Percentiles rank a stretch among this genome's conserved stretches.
phyloP scores from a whole-genome alignment of 2,329 filamentous ascomycete species.

The Pestalotiopsis fici region DNA sequence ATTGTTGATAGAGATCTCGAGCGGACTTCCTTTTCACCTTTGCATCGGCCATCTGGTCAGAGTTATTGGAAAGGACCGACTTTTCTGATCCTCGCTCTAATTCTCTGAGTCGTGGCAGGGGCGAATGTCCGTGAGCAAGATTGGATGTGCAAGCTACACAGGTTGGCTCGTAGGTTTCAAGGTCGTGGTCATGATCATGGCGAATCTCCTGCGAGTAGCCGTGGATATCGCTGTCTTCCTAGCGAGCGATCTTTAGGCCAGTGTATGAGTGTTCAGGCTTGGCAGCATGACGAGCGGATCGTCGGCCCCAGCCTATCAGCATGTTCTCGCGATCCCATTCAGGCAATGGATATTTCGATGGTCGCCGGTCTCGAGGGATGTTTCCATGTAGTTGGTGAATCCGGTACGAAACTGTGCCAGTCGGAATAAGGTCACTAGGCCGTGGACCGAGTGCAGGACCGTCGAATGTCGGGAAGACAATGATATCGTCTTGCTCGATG shows the following conservation, averaged over 20 bases:
- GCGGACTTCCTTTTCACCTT: constrained; percentile 36
- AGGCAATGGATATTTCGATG: constrained; percentile 15
- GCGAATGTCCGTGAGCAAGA: background rate
- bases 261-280: constrained; percentile 26
- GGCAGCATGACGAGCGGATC: constrained; percentile 20
- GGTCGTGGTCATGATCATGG: constrained; percentile 5
- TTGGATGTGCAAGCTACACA: background rate
- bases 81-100: constrained; percentile 9
- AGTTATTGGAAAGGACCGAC: background rate
- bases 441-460: background rate
- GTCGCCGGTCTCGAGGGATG: constrained; percentile 18
- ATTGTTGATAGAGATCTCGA: constrained; percentile 46
- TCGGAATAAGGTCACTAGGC: constrained; percentile 22
- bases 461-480: background rate
- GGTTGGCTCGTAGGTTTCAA: background rate
- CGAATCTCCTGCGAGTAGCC: constrained; percentile 8
- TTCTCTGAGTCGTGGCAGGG: constrained; percentile 18
- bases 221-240: constrained; percentile 24
- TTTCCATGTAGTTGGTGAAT: constrained; percentile 30
- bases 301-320: constrained; percentile 31
- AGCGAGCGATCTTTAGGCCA: constrained; percentile 21
- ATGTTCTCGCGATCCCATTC: constrained; percentile 26
- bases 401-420: constrained; percentile 34
- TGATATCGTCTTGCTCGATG: background rate
- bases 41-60: background rate